These are phyloP conservation scores for Cystoisospora suis DNA, from an alignment of 169 alveolate species.

Conservation along the genomic window DNA sequence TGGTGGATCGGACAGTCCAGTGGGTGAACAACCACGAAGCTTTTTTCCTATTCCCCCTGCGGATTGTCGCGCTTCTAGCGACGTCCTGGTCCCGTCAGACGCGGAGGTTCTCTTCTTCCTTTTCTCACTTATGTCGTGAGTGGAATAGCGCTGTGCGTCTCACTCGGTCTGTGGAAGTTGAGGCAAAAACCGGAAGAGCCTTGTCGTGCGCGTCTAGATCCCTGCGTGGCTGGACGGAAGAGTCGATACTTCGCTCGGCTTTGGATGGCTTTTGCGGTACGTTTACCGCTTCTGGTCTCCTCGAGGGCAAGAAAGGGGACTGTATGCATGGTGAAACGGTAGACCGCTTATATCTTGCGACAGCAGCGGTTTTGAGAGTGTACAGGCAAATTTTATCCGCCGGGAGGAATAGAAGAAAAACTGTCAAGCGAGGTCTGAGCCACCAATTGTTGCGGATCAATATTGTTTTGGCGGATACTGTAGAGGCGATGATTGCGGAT, in stretches of 20 bases:
- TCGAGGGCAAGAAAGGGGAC: too few species aligned
- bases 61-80: neutral
- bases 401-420: neutral
- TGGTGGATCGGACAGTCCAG: neutral
- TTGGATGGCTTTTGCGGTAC: too few species aligned
- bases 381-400: neutral
- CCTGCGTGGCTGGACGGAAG: too few species aligned
- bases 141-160: neutral
- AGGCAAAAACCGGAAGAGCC: neutral
- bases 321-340: neutral
- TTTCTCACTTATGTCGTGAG: neutral
- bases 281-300: too few species aligned
- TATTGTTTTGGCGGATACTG: neutral
- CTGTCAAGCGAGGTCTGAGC: neutral
- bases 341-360: conserved; percentile 1
- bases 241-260: too few species aligned
- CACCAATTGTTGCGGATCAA: neutral
- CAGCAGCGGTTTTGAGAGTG: neutral
- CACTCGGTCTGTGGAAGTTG: neutral
- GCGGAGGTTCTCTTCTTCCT: neutral
- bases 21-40: neutral
- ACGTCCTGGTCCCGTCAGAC: neutral
- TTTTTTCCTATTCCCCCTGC: conserved; percentile 5
- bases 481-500: neutral
- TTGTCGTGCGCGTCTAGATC: too few species aligned